Evolutionary conservation across 192 early-diverging fungal genomes (phyloP).

Genomic region (Coemansia sp.): DNA sequence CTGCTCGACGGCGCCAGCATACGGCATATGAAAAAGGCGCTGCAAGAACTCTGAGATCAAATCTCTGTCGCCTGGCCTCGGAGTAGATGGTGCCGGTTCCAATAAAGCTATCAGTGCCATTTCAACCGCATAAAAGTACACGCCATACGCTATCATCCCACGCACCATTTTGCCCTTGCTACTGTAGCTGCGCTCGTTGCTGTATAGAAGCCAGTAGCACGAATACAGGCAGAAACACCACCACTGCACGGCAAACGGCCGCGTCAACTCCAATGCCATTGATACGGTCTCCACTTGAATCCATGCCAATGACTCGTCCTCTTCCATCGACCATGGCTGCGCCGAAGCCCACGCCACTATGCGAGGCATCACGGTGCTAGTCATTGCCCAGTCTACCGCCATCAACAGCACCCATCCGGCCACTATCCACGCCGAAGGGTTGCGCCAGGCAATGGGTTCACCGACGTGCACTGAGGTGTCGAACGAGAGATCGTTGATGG

Average conservation of each 20-base stretch:
- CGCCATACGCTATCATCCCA: constrained; percentile 6
- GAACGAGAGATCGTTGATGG: not conserved
- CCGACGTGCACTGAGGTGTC: not conserved
- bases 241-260: constrained; percentile 33
- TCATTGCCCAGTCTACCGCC: constrained; percentile 30
- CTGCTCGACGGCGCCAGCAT: constrained; percentile 1
- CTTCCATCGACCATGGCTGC: constrained; percentile 19
- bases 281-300: constrained; percentile 14
- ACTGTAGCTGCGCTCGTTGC: not conserved
- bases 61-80: not conserved
- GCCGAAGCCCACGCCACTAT: constrained; percentile 19
- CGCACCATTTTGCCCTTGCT: not conserved
- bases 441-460: not conserved
- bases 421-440: constrained; percentile 13
- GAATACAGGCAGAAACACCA: constrained; percentile 18
- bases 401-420: constrained; percentile 27
- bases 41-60: not conserved
- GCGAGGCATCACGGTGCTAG: constrained; percentile 24
- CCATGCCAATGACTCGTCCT: constrained; percentile 28
- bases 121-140: constrained; percentile 28
- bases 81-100: not conserved
- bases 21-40: not conserved
- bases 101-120: constrained; percentile 12
- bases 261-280: constrained; percentile 18
- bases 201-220: not conserved